A percentile compares a stretch with the other conserved stretches of the same genome.
Evolutionary conservation across 225 moss, liverwort and hornwort species (phyloP).

Genomic region (Anthoceros angustus): DNA sequence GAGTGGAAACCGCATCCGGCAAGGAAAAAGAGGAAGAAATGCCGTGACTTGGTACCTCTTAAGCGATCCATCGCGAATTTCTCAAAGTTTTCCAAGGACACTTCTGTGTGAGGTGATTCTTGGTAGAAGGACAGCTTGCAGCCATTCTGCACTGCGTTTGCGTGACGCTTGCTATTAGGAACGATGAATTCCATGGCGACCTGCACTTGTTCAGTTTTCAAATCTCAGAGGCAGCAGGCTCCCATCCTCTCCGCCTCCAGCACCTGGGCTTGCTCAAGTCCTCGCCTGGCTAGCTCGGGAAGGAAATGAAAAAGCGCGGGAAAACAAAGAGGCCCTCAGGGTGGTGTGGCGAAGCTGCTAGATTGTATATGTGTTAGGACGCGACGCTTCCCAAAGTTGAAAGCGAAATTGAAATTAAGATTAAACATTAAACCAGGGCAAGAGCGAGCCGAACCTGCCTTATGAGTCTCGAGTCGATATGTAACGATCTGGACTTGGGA

Average conservation of each 20-base stretch:
- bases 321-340: no score
- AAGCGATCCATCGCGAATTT: constrained; percentile 74
- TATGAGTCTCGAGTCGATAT: no score
- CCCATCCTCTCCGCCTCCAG: background rate
- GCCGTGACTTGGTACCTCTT: constrained; percentile 18
- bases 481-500: no score
- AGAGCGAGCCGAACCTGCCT: no score
- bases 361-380: no score
- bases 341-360: no score
- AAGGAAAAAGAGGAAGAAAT: background rate
- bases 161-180: background rate
- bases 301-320: constrained; percentile 1
- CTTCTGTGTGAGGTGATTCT: constrained; percentile 40
- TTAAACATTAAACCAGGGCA: no score
- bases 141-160: background rate
- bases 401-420: no score
- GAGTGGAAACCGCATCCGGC: background rate
- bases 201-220: background rate
- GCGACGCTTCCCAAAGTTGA: no score
- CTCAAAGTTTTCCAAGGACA: constrained; percentile 85
- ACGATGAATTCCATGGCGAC: background rate
- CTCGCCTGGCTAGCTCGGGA: background rate
- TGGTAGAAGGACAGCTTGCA: constrained; percentile 53
- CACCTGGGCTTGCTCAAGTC: background rate
- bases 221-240: background rate